Base-by-base conservation (phyloP, 2,329 filamentous ascomycete genomes). In the Fusarium sp. region DNA sequence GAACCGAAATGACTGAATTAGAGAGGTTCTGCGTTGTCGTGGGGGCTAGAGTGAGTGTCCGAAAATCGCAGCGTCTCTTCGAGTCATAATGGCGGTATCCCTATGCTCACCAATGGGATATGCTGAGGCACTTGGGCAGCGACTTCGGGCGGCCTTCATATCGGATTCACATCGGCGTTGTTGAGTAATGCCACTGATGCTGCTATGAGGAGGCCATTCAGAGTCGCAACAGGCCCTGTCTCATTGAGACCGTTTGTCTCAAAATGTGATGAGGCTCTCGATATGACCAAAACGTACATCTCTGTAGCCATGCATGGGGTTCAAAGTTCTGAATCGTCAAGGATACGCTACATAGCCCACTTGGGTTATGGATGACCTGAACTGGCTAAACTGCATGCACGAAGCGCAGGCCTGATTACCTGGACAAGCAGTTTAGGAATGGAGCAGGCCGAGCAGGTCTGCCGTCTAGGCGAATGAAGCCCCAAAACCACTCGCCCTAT, bases 1-100 rank as follows among this genome's bases (percentile, higher is more conserved):
- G 63, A 73, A 44, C 60, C 22, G 62, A 69, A 38, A 68, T 47
- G 63, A 56, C 66, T 47, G 67, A 64, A 59, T 67, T 58, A 65
- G 64, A 60, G 66, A 72, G 56, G 60, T 61, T 38, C 57, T 74
- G 56, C 47, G 57, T 72, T 63, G 63, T 55, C 69, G 68, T 78
- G 76, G 73, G 76, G 75, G 71, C 66, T 49, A 67, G 47, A 76
- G 28, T 49, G 58, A 67, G 58, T 73, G 66, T 64, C 67, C 73
- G 70, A 74, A 49, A 35, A 70, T 67, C 59, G 68, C 68, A 70
- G 38, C 63, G 24, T 35, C 52, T 31, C 58, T 33, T 70, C 67
- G 76, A 76, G 76, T 78, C 76, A 78, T 77, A 77, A 75, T 68
- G 68, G 76, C 76, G 76, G 76, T 76, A 68, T 76, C 60, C 47